Percentiles rank a stretch among this genome's conserved stretches.
Conservation (phyloP, 2,329 filamentous ascomycete species). For the Colletotrichum zoysiae region DNA sequence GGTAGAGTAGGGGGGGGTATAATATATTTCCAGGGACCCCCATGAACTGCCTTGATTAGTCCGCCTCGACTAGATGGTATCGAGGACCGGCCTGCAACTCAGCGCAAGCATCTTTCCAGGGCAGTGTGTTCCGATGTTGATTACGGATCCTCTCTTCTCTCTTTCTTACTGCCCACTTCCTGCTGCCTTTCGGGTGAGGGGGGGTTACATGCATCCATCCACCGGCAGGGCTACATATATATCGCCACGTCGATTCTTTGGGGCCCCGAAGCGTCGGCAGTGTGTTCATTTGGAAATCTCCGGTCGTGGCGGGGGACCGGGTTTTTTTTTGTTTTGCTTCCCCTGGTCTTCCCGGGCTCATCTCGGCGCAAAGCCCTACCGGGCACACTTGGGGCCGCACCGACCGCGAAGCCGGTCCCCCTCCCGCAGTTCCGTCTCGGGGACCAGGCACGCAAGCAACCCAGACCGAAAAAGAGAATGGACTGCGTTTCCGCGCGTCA, state of each 20-base stretch:
- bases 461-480: no score
- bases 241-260: no score
- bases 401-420: not conserved
- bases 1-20: no score
- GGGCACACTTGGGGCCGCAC: not conserved
- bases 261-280: no score
- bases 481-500: no score
- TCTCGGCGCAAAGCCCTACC: not conserved
- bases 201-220: not conserved
- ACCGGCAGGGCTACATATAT: not conserved
- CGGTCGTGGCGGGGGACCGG: no score
- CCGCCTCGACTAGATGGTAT: not conserved
- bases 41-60: not conserved
- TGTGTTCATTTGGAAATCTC: no score
- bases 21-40: not conserved
- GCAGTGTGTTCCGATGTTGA: not conserved
- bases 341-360: not conserved
- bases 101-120: not conserved
- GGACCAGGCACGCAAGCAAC: not conserved
- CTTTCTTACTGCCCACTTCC: not conserved
- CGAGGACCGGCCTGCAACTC: not conserved
- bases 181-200: not conserved
- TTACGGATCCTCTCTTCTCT: not conserved
- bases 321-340: no score
- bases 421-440: not conserved